Evolutionary conservation across 768 basidiomycete species (phyloP).

Genomic region (Mrakia gelida): DNA sequence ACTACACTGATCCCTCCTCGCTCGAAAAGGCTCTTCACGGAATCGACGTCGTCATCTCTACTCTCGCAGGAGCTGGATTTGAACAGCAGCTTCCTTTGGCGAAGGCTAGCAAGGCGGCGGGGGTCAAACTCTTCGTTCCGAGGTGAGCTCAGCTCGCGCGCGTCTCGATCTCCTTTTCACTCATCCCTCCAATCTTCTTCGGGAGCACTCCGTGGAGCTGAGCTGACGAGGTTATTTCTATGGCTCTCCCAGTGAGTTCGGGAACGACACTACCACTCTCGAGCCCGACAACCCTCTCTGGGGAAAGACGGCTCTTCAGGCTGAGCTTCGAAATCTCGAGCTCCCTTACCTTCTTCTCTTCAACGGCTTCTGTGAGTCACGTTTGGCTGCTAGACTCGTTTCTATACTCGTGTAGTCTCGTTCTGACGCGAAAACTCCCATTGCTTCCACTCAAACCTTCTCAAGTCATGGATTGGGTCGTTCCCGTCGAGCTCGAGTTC

Average conservation of each 20-base stretch:
- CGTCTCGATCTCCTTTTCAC: too few relatives aligned
- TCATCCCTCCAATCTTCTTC: neutral
- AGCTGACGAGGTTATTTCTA: neutral
- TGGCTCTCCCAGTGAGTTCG: neutral
- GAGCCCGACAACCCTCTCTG: neutral
- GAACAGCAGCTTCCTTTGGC: neutral
- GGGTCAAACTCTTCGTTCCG: neutral
- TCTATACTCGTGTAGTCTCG: too few relatives aligned
- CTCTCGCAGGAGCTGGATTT: neutral
- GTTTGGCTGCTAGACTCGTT: too few relatives aligned
- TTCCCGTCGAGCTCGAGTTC: neutral
- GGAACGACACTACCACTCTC: neutral
- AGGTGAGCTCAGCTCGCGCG: neutral
- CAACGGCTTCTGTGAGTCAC: neutral
- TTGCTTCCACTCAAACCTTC: too few relatives aligned
- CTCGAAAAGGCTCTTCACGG: neutral
- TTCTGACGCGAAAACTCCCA: too few relatives aligned
- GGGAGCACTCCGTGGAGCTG: too few relatives aligned
- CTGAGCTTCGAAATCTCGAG: neutral
- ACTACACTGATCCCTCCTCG: neutral
- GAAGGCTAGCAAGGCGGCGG: neutral
- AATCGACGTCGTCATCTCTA: conserved; percentile 2
- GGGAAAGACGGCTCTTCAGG: neutral
- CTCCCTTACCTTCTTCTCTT: neutral
- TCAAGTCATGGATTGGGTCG: neutral